phyloP scores from a whole-genome alignment of 148 eudicot genomes.

The Arctostaphylos glauca region DNA sequence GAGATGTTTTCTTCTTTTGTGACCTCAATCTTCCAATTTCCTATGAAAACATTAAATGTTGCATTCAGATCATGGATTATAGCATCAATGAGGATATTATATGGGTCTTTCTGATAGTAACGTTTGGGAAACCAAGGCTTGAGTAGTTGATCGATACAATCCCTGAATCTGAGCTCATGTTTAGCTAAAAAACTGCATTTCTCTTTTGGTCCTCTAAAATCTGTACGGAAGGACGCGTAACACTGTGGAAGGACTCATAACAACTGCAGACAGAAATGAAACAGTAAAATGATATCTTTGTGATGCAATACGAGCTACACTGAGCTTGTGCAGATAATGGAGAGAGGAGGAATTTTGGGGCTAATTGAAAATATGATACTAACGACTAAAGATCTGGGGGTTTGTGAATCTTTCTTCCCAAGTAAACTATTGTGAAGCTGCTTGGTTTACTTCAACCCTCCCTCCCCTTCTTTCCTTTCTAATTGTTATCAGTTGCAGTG shows the following conservation, averaged over 20 bases:
- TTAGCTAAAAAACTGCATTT: background rate
- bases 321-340: background rate
- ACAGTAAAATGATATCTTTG: background rate
- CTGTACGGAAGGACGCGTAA: background rate
- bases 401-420: background rate
- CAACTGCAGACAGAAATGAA: background rate
- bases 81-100: background rate
- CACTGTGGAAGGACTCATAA: background rate
- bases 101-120: background rate
- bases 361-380: background rate
- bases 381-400: slow-evolving; percentile 2
- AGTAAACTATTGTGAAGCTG: background rate
- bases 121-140: background rate
- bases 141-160: background rate
- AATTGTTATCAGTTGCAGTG: background rate
- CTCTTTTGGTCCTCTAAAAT: slow-evolving; percentile 1
- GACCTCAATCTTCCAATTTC: slow-evolving; percentile 7
- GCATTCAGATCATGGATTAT: background rate
- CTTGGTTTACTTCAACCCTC: background rate
- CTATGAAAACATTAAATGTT: background rate
- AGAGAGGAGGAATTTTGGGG: background rate
- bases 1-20: background rate
- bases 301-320: background rate
- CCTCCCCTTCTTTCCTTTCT: background rate
- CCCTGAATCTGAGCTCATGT: background rate